Base-by-base conservation (phyloP, 169 alveolate genomes). In the Plasmodium knowlesi region DNA sequence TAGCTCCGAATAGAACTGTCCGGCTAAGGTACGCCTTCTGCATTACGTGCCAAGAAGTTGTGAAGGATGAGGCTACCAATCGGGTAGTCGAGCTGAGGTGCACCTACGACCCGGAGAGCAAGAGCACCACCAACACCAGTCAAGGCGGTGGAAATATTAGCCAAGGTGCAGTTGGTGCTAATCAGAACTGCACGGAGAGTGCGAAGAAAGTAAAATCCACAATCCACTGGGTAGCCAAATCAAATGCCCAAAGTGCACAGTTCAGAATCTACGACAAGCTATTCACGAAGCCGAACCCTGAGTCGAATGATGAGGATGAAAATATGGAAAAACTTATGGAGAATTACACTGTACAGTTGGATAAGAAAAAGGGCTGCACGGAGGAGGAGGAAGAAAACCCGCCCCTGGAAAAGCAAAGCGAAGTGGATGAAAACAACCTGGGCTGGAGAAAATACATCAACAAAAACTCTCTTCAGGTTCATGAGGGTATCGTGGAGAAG, bases 21-120 rank as follows among this genome's bases (percentile, higher is more conserved):
- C 94, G 98, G 53, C 95, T 97, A 71, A 88, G 97, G 39, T 94
- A 95, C 79, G 96, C 97, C 43, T 97, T 96, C 92, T 97, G 98
- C 97, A 95, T 97, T 28, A 97, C 96, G 53, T 97, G 98, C 85
- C 90, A 61, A 16, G 96, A 96, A 53, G 97, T 97, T 67, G 96
- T 94, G 22, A 93, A 94, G 34, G 95, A 93, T 82, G 82, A 93
- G 80, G 73, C 76, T 3, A 85, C 73, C 16, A 96, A 82, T 39
- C 41, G 90, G 8, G 70, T 96, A 0, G 83, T 91, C 61, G 96
- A 96, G 61, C n/a, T 97, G 12, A 89, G 89, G 50, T 97, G 98
- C 81, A 95, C 96, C 16, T 95, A 97, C 84, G 98, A 97, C 43
- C 97, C 97, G 12, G 76, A 90, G 14, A 97, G 98, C 16, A 96